Evolutionary conservation across 176 grass and related monocot genomes (phyloP).

Genomic region (Eragrostis nindensis): DNA sequence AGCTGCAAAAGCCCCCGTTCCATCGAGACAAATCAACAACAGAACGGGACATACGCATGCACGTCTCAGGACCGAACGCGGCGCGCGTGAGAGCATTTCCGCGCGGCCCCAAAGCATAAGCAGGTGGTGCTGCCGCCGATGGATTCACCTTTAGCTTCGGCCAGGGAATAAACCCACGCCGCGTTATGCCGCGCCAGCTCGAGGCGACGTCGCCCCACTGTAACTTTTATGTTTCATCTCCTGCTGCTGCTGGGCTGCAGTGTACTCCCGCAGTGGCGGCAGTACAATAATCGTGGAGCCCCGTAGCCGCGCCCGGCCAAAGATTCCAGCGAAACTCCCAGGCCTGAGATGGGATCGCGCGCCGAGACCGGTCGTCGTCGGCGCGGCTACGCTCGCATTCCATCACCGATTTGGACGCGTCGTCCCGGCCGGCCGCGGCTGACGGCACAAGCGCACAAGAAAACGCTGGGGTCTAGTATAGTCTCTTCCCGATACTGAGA

Average conservation of each 20-base stretch:
- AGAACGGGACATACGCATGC: conserved; percentile 9
- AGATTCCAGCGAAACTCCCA: conserved; percentile 31
- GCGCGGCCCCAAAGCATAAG: conserved; percentile 14
- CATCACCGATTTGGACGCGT: conserved; percentile 37
- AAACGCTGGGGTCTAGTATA: conserved; percentile 35
- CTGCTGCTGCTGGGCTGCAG: background rate
- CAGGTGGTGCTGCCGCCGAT: background rate
- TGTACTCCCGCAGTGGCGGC: background rate
- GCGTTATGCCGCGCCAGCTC: conserved; percentile 24
- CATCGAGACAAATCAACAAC: conserved; percentile 24
- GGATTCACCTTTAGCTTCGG: background rate
- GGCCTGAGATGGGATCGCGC: conserved; percentile 51
- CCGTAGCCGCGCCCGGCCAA: conserved; percentile 37
- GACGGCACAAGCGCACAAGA: conserved; percentile 20
- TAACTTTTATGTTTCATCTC: conserved; percentile 36
- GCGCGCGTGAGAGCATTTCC: background rate
- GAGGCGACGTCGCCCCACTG: background rate
- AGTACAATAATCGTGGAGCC: conserved; percentile 23
- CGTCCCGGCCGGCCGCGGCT: conserved; percentile 31
- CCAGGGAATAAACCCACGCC: conserved; percentile 49
- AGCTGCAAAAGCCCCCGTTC: background rate
- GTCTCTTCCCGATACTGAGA: background rate
- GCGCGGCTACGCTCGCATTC: conserved; percentile 18
- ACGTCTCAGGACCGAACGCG: background rate
- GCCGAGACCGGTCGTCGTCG: conserved; percentile 45